These are phyloP conservation scores for Didymella keratinophila DNA, from an alignment of 2,329 filamentous ascomycete species.

Conservation along the genomic window DNA sequence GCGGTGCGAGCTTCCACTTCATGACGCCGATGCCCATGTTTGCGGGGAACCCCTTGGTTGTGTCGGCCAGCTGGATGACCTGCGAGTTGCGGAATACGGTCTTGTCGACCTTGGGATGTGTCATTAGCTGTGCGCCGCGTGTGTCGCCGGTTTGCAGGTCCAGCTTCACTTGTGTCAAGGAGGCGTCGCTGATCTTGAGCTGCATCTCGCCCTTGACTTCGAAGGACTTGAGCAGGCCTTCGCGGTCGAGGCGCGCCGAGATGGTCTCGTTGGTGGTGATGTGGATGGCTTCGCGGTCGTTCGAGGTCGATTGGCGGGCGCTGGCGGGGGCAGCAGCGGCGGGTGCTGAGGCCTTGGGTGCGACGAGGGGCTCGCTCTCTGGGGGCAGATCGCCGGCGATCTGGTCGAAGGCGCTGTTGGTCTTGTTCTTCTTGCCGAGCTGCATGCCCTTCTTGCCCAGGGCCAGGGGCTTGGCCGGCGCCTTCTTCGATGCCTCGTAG, in stretches of 20 bases:
- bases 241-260: slow-evolving; percentile 84
- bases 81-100: slow-evolving; percentile 82
- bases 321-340: slow-evolving; percentile 61
- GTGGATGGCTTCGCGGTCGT: slow-evolving; percentile 85
- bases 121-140: slow-evolving; percentile 88
- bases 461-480: slow-evolving; percentile 77
- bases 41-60: slow-evolving; percentile 85
- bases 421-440: slow-evolving; percentile 97
- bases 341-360: slow-evolving; percentile 60
- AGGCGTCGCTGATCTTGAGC: slow-evolving; percentile 85
- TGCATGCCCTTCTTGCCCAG: slow-evolving; percentile 98
- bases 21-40: slow-evolving; percentile 94
- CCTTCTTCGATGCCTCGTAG: slow-evolving; percentile 98
- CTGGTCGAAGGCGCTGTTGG: slow-evolving; percentile 95
- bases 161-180: slow-evolving; percentile 91
- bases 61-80: slow-evolving; percentile 88
- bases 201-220: slow-evolving; percentile 92
- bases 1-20: slow-evolving; percentile 87
- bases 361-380: slow-evolving; percentile 81
- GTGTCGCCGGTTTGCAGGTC: slow-evolving; percentile 77
- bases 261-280: slow-evolving; percentile 90
- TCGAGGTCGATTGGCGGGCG: slow-evolving; percentile 69
- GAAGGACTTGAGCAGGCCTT: slow-evolving; percentile 85
- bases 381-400: slow-evolving; percentile 91
- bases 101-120: slow-evolving; percentile 96